These are phyloP conservation scores for Symbiotaphrina buchneri DNA, from an alignment of 495 filamentous ascomycete genomes.

Conservation along the genomic window DNA sequence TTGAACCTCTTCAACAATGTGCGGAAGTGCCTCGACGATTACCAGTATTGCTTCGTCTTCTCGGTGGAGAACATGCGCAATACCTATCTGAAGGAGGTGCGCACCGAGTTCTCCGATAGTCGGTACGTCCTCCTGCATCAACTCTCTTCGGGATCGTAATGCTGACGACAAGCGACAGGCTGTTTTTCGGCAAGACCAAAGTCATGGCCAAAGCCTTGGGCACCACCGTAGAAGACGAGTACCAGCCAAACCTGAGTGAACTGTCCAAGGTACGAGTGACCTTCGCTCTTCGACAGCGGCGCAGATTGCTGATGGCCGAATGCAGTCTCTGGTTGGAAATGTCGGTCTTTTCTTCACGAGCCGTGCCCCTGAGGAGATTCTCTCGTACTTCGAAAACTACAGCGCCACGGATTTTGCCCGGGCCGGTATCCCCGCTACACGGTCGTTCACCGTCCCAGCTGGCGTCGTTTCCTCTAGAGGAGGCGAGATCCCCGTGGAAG, in stretches of 20 bases:
- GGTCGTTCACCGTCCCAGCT: conserved; percentile 53
- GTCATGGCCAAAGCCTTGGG: conserved; percentile 91
- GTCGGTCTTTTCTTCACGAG: conserved; percentile 84
- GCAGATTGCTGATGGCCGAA: not conserved
- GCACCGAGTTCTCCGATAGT: conserved; percentile 58
- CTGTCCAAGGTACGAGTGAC: conserved; percentile 16
- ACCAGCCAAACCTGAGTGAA: conserved; percentile 44
- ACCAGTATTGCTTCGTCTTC: conserved; percentile 85
- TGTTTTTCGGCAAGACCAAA: conserved; percentile 98
- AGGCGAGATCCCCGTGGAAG: conserved; percentile 50
- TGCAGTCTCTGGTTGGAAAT: conserved; percentile 43
- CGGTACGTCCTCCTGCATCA: conserved; percentile 27
- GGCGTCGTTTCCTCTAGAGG: conserved; percentile 54
- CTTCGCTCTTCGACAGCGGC: not conserved
- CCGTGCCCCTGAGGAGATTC: conserved; percentile 36
- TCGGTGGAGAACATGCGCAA: conserved; percentile 96
- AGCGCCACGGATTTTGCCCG: conserved; percentile 65
- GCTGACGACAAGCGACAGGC: no score
- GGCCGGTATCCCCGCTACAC: conserved; percentile 52
- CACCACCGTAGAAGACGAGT: conserved; percentile 44
- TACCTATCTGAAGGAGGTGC: conserved; percentile 82
- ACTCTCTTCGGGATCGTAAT: not conserved
- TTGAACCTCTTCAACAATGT: conserved; percentile 72
- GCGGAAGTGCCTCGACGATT: conserved; percentile 61
- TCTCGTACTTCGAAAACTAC: conserved; percentile 43